Evolutionary conservation across 106 monocot species (phyloP).

Genomic region (Xerophyta viscosa): DNA sequence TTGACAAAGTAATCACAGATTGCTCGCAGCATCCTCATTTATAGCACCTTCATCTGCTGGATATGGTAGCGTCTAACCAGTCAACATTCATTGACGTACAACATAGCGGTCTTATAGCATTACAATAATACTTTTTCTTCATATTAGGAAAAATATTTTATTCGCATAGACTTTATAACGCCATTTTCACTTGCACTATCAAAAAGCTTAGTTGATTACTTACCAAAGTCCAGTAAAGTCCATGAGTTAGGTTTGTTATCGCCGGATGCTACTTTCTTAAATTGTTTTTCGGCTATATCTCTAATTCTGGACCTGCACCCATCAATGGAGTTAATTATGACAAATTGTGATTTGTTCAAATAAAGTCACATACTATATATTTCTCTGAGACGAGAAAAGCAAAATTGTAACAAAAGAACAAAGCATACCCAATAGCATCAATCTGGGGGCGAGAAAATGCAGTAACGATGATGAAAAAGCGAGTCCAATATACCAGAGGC

Average conservation of each 20-base stretch:
- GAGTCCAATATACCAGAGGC: conserved; percentile 98
- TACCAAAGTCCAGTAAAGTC: conserved; percentile 93
- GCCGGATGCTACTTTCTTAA: conserved; percentile 58
- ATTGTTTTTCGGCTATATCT: conserved; percentile 82
- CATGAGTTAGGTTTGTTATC: conserved; percentile 93
- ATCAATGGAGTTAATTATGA: neutral
- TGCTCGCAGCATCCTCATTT: too few species aligned
- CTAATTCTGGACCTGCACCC: conserved; percentile 67
- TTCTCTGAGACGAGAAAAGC: too few species aligned
- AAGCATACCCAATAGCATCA: conserved; percentile 75
- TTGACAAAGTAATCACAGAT: too few species aligned
- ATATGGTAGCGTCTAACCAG: too few species aligned
- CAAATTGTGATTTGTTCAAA: neutral
- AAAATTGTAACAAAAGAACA: conserved; percentile 2
- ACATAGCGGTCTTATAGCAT: too few species aligned
- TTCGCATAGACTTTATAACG: too few species aligned
- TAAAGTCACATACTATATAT: neutral
- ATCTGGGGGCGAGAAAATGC: conserved; percentile 95
- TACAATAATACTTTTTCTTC: too few species aligned
- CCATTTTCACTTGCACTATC: too few species aligned
- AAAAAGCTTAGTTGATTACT: neutral
- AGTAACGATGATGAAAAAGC: conserved; percentile 91
- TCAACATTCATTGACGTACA: too few species aligned
- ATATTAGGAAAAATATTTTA: too few species aligned
- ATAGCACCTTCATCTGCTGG: too few species aligned